Conservation (phyloP, 208 protist genomes). For the Strigomonas oncopelti region DNA sequence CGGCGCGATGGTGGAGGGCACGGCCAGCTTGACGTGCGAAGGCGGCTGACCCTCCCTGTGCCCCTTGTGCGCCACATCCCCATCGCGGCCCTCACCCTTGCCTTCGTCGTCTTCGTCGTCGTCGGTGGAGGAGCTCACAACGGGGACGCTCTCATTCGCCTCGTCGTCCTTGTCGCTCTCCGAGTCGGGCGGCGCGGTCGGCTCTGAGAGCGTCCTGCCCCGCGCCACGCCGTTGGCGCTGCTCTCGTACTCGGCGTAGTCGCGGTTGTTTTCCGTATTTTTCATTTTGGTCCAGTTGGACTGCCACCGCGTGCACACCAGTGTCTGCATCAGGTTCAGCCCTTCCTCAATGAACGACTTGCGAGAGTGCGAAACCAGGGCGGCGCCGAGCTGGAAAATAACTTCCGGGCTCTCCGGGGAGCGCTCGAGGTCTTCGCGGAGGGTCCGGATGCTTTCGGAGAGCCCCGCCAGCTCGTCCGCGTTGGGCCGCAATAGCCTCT, state of each 20-base stretch:
- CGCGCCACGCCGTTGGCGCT: not conserved
- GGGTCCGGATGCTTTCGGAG: constrained; percentile 31
- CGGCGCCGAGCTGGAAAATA: constrained; percentile 53
- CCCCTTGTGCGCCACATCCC: constrained; percentile 10
- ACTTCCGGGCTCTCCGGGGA: constrained; percentile 31
- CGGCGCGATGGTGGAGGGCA: constrained; percentile 1
- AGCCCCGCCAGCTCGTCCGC: constrained; percentile 48
- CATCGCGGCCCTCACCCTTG: too few species aligned
- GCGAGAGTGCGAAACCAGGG: constrained; percentile 63
- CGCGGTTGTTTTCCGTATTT: not conserved
- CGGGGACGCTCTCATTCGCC: constrained; percentile 4
- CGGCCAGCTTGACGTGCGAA: not conserved
- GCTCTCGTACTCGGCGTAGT: not conserved
- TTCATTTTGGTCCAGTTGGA: constrained; percentile 32
- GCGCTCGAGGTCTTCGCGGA: constrained; percentile 30
- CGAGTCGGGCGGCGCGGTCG: constrained; percentile 6
- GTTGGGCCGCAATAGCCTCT: constrained; percentile 41
- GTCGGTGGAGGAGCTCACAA: constrained; percentile 20
- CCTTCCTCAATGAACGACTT: constrained; percentile 54
- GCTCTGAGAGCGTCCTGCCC: constrained; percentile 1
- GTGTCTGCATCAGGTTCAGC: constrained; percentile 60
- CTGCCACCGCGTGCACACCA: constrained; percentile 50
- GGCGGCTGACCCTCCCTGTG: constrained; percentile 13
- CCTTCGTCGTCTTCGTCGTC: constrained; percentile 13
- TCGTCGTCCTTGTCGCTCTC: constrained; percentile 12